Percentiles rank a stretch among this genome's conserved stretches.
phyloP scores from a whole-genome alignment of 2,329 filamentous ascomycete genomes.

The Colletotrichum cereale region DNA sequence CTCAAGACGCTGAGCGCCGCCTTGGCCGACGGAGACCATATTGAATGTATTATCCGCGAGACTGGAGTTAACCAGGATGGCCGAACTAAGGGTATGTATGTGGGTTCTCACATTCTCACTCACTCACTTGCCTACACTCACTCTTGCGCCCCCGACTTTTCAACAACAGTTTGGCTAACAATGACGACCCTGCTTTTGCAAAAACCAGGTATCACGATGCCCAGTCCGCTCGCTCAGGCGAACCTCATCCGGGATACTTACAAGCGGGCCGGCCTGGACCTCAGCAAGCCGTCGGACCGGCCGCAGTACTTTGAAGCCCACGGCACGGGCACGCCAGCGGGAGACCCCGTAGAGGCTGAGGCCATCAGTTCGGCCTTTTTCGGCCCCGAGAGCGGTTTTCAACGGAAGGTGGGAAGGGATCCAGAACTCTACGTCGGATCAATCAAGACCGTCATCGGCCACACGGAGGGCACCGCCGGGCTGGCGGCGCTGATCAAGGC shows the following conservation, averaged over 20 bases:
- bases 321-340: constrained; percentile 54
- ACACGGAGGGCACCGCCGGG: constrained; percentile 45
- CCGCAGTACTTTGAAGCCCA: constrained; percentile 48
- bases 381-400: constrained; percentile 4
- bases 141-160: too few relatives aligned
- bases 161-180: too few relatives aligned
- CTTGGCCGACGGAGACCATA: constrained; percentile 48
- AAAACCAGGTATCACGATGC: too few relatives aligned
- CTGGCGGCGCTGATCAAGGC: constrained; percentile 46
- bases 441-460: constrained; percentile 47
- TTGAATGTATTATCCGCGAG: constrained; percentile 44
- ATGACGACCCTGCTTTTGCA: too few relatives aligned
- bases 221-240: too few relatives aligned
- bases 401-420: constrained; percentile 40
- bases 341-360: constrained; percentile 52
- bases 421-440: constrained; percentile 44
- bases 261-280: constrained; percentile 25
- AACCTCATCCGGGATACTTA: constrained; percentile 48
- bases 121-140: too few relatives aligned
- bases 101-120: too few relatives aligned
- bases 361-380: constrained; percentile 44
- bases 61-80: constrained; percentile 23
- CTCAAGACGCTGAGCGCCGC: constrained; percentile 61
- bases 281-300: constrained; percentile 31
- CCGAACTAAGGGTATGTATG: too few relatives aligned